Base-by-base conservation (phyloP, 148 eudicot genomes). In the Chenopodium album region DNA sequence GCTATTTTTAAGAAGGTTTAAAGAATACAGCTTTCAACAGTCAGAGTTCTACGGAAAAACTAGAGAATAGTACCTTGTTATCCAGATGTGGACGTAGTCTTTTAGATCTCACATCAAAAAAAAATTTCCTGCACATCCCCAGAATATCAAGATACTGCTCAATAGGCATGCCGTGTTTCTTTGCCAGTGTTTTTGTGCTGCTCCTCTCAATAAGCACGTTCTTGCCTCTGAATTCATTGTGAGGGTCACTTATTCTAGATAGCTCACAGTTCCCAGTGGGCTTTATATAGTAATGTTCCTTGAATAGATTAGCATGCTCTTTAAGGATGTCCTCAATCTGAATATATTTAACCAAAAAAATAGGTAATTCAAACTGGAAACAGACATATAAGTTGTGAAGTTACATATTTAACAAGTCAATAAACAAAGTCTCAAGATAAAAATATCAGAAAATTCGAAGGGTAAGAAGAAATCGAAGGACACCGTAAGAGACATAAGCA, bases 161-260 rank as follows among this genome's bases (percentile, higher is more conserved):
- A 44, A 87, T 44, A 69, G 92, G 84, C 87, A 91, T 72, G 71
- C 84, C 89, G 73, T 84, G 80, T 83, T 92, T 95, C 77, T 88
- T 82, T 29, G 94, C 98, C 94, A 95, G 80, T 65, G 89, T 92
- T 76, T 87, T 84, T 65, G 98, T 83, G 81, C 84, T 88, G 75
- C 86, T 91, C 84, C 96, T 90, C 86, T 95, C 97, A 77, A 93
- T 93, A 44, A 95, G 98, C 74, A 95, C 98, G 79, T 93, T 95
- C 86, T 91, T 90, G 12, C 92, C 96, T 82, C 76, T 88, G 77
- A 95, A 95, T 83, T 95, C 98, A 69, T 91, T 82, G 78, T 95
- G 98, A 28, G 98, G 98, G 80, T 95, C 98, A 87, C 98, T 95
- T 89, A 87, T 88, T 34, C 85, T 82, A 71, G 98, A 95, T 50